Conservation (phyloP, 2,329 filamentous ascomycete species). For the Aspergillus tamarii region DNA sequence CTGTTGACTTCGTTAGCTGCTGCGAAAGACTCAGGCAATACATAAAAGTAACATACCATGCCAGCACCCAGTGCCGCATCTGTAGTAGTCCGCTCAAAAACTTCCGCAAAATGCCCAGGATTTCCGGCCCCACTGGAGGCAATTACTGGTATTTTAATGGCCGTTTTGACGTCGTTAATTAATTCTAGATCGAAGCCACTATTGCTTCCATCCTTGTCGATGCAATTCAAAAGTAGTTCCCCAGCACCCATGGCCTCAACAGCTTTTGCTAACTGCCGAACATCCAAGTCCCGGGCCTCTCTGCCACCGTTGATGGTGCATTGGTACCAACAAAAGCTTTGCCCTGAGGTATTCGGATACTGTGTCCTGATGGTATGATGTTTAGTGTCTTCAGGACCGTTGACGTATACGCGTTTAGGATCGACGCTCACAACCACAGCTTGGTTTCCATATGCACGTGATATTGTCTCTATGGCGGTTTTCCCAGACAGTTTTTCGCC, state of each 20-base stretch:
- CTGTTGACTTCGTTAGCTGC: constrained; percentile 38
- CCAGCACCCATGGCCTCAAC: constrained; percentile 96
- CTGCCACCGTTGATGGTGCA: constrained; percentile 96
- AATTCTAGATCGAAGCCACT: constrained; percentile 93
- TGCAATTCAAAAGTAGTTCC: constrained; percentile 95
- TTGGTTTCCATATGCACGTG: constrained; percentile 89
- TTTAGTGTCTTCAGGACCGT: constrained; percentile 66
- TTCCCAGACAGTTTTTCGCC: constrained; percentile 72
- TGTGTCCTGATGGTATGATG: constrained; percentile 76
- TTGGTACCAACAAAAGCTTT: constrained; percentile 91
- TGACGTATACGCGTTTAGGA: constrained; percentile 86
- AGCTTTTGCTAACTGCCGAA: constrained; percentile 81
- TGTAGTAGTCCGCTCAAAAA: constrained; percentile 81
- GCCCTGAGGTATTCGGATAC: constrained; percentile 72
- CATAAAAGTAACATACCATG: constrained; percentile 62
- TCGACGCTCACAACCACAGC: constrained; percentile 96
- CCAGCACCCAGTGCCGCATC: constrained; percentile 94
- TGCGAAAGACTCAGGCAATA: background rate
- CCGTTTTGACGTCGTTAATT: constrained; percentile 82
- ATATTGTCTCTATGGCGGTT: constrained; percentile 95
- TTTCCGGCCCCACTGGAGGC: constrained; percentile 90
- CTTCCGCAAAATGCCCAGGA: constrained; percentile 85
- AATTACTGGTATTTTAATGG: constrained; percentile 90
- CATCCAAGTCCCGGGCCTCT: constrained; percentile 91
- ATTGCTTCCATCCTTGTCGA: constrained; percentile 94